phyloP scores from a whole-genome alignment of 164 flowering plant species.

The Platanus orientalis region DNA sequence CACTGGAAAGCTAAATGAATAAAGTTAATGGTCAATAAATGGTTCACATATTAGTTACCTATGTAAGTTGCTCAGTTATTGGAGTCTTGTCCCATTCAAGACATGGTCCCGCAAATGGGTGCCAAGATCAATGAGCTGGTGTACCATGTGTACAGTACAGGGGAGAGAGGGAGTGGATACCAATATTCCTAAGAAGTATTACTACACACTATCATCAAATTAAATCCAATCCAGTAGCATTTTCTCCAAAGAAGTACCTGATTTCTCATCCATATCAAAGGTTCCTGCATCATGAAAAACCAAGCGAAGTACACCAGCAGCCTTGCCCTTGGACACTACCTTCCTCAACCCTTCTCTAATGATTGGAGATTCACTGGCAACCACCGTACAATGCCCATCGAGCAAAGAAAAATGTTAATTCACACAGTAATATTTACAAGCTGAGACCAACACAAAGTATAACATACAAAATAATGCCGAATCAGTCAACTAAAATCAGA shows the following conservation, averaged over 20 bases:
- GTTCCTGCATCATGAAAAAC: slow-evolving; percentile 98
- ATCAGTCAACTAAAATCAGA: background rate
- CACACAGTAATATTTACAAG: background rate
- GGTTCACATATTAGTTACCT: too few relatives aligned
- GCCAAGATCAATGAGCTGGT: too few relatives aligned
- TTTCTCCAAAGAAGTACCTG: slow-evolving; percentile 44
- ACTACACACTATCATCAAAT: background rate
- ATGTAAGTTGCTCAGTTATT: too few relatives aligned
- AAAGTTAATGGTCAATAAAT: too few relatives aligned
- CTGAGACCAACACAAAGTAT: background rate
- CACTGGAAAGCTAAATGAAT: too few relatives aligned
- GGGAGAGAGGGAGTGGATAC: background rate
- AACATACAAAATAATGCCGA: background rate
- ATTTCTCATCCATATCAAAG: slow-evolving; percentile 53
- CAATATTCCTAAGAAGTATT: background rate
- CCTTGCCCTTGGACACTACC: slow-evolving; percentile 67
- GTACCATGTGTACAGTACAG: background rate
- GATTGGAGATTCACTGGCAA: slow-evolving; percentile 20
- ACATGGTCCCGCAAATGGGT: too few relatives aligned
- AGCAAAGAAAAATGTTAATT: background rate
- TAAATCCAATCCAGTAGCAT: background rate
- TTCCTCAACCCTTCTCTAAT: slow-evolving; percentile 56
- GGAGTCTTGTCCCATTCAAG: too few relatives aligned
- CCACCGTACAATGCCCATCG: slow-evolving; percentile 27
- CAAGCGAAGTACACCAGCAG: slow-evolving; percentile 89